Base-by-base conservation (phyloP, 2,329 filamentous ascomycete genomes). In the Fusarium humuli region DNA sequence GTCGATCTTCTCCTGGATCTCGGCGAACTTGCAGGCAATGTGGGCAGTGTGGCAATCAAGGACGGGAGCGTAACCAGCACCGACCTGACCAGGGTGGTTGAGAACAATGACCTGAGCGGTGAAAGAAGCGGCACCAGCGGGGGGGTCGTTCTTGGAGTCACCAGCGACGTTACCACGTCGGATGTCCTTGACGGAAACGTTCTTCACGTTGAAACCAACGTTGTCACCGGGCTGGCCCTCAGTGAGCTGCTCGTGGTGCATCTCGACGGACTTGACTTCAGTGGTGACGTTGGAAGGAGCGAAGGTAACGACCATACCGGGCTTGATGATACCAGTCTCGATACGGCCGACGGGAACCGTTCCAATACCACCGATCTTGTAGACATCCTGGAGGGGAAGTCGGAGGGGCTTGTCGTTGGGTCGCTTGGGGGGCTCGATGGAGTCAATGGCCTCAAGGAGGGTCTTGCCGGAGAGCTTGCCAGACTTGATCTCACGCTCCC, bases 131-230 rank as follows among this genome's bases (percentile, higher is more conserved):
- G 90, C 90, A 81, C 89, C 96, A 83, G 86, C 83, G 76, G 96
- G 94, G 80, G 96, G 96, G 88, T 99, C 96, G 90, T 97, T 97
- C 94, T 99, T 99, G 91, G 93, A 95, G 94, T 99, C 96, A 94
- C 94, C 94, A 81, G 93, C 93, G 80, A 99, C 96, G 92, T 99
- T 98, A 83, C 96, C 96, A 97, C 96, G 96, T 87, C 96, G 96
- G 83, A 99, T 97, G 85, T 99, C 96, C 94, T 99, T 99, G 88
- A 99, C 96, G 86, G 96, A 98, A 81, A 99, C 96, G 96, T 99
- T 99, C 94, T 99, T 99, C 88, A 99, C 95, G 93, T 99, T 99
- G 94, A 99, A 99, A 81, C 96, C 96, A 85, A 99, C 96, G 90
- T 99, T 99, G 93, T 99, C 96, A 91, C 96, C 96, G 82, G 96